Evolutionary conservation across 2,329 filamentous ascomycete genomes (phyloP).

Genomic region (Lachnellula hyalina): DNA sequence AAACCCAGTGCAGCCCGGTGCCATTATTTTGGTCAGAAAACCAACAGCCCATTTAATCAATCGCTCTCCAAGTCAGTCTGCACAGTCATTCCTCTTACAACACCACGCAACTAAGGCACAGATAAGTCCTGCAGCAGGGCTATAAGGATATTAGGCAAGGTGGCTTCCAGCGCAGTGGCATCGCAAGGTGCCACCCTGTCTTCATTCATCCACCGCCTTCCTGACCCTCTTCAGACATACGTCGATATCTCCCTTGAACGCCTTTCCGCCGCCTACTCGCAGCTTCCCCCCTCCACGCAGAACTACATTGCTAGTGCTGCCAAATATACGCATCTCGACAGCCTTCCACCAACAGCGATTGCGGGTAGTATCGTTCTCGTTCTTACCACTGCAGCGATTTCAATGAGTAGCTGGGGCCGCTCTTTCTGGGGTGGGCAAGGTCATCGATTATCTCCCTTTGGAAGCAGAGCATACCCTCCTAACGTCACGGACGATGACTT

Average conservation of each 20-base stretch:
- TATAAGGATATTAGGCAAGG: constrained; percentile 27
- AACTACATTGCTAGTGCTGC: constrained; percentile 24
- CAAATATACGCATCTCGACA: constrained; percentile 27
- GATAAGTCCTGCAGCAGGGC: constrained; percentile 13
- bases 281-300: constrained; percentile 25
- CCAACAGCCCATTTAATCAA: too few relatives aligned
- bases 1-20: not conserved
- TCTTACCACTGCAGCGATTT: constrained; percentile 23
- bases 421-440: constrained; percentile 26
- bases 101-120: constrained; percentile 9
- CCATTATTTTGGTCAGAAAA: not conserved
- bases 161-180: constrained; percentile 43
- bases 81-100: not conserved
- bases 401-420: constrained; percentile 32
- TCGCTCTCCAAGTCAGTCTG: not conserved
- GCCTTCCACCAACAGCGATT: constrained; percentile 22
- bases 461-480: constrained; percentile 39
- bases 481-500: constrained; percentile 72
- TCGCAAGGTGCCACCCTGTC: constrained; percentile 53
- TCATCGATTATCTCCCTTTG: constrained; percentile 29
- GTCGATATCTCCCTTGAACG: constrained; percentile 48
- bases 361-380: constrained; percentile 22
- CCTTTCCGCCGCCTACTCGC: constrained; percentile 41
- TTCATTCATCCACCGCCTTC: constrained; percentile 52
- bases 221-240: constrained; percentile 45